Evolutionary conservation across 257 asterid genomes (phyloP).

Genomic region (Ophiorrhiza pumila): DNA sequence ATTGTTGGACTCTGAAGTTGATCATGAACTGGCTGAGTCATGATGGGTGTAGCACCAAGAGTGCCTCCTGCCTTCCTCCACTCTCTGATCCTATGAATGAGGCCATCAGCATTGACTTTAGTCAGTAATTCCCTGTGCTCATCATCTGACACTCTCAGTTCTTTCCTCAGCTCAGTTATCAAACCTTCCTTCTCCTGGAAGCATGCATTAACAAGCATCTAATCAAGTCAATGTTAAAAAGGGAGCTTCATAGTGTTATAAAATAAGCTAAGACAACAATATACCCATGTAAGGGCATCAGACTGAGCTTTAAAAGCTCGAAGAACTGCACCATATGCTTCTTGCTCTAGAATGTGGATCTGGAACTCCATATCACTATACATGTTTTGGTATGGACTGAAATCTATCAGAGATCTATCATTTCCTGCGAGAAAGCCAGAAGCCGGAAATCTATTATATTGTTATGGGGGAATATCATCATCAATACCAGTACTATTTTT

Average conservation of each 20-base stretch:
- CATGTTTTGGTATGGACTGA: slow-evolving; percentile 51
- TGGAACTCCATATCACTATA: slow-evolving; percentile 73
- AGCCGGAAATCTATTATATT: slow-evolving; percentile 40
- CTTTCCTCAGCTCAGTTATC: slow-evolving; percentile 93
- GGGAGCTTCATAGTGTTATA: neutral
- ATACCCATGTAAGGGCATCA: slow-evolving; percentile 98
- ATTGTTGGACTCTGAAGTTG: slow-evolving; percentile 68
- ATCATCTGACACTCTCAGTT: slow-evolving; percentile 93
- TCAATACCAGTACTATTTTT: slow-evolving; percentile 44
- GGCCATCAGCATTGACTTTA: slow-evolving; percentile 82
- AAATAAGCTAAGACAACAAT: slow-evolving; percentile 2
- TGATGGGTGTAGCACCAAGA: slow-evolving; percentile 25
- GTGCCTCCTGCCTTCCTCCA: slow-evolving; percentile 90
- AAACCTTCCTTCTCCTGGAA: slow-evolving; percentile 92
- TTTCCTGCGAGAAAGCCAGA: slow-evolving; percentile 41
- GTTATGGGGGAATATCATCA: slow-evolving; percentile 52
- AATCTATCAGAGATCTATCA: slow-evolving; percentile 47
- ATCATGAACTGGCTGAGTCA: slow-evolving; percentile 53
- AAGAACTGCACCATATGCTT: slow-evolving; percentile 89
- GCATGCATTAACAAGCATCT: slow-evolving; percentile 15
- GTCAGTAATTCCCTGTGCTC: slow-evolving; percentile 87
- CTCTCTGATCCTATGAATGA: slow-evolving; percentile 85
- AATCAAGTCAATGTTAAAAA: slow-evolving; percentile 5
- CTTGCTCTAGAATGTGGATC: slow-evolving; percentile 91
- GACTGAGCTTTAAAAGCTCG: slow-evolving; percentile 99